phyloP scores from a whole-genome alignment of 352 stramenopile genomes.

The Globisporangium cederbergense region DNA sequence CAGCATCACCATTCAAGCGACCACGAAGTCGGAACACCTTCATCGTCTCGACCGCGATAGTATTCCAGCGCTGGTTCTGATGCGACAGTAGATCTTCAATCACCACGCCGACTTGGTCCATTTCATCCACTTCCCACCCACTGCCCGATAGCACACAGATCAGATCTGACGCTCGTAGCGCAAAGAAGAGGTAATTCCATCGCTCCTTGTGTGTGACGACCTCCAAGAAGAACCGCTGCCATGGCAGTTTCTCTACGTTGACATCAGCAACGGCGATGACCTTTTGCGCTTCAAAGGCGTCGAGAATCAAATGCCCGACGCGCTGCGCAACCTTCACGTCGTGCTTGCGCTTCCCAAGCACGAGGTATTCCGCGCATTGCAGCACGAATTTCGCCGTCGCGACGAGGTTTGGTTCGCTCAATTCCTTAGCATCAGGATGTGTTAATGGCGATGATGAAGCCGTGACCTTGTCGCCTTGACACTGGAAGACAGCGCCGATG shows the following conservation, averaged over 20 bases:
- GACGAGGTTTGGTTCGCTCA: neutral
- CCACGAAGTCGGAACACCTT: conserved; percentile 27
- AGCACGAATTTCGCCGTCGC: conserved; percentile 15
- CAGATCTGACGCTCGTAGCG: conserved; percentile 36
- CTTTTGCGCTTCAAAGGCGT: conserved; percentile 33
- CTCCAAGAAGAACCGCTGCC: conserved; percentile 22
- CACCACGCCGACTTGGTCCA: conserved; percentile 11
- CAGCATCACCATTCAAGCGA: neutral
- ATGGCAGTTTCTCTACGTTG: neutral
- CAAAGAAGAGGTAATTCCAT: conserved; percentile 49
- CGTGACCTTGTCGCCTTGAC: neutral
- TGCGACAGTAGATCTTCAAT: conserved; percentile 28
- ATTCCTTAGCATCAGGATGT: neutral
- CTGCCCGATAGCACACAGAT: conserved; percentile 7
- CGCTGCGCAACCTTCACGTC: conserved; percentile 38
- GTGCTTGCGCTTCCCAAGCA: conserved; percentile 13
- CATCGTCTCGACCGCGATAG: conserved; percentile 45
- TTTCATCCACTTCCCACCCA: conserved; percentile 7
- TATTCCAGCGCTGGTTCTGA: conserved; percentile 35
- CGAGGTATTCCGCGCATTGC: conserved; percentile 21
- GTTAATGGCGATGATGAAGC: neutral
- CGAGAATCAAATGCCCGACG: conserved; percentile 58
- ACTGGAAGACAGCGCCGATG: conserved; percentile 29
- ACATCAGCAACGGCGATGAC: conserved; percentile 1
- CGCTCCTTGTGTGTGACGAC: conserved; percentile 21